Evolutionary conservation across 345 rosid genomes (phyloP).

Genomic region (Microthlaspi erraticum): DNA sequence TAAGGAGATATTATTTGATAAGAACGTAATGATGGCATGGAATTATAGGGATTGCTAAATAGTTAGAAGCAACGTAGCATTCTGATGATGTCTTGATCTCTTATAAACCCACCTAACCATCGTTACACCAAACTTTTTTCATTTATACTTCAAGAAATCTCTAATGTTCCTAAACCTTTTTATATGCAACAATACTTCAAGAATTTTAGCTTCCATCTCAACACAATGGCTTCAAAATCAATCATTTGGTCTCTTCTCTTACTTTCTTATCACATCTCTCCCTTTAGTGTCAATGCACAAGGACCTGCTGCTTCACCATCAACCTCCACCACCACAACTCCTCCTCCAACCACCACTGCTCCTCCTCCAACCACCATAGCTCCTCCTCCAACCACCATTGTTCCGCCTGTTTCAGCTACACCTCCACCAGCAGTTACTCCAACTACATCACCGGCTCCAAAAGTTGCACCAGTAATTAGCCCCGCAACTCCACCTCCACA

Average conservation of each 20-base stretch:
- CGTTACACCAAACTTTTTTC: conserved; percentile 54
- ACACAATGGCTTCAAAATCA: conserved; percentile 53
- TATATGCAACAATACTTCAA: conserved; percentile 40
- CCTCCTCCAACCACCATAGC: conserved; percentile 37
- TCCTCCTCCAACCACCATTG: conserved; percentile 29
- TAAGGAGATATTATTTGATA: conserved; percentile 1
- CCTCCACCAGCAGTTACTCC: conserved; percentile 63
- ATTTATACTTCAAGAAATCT: conserved; percentile 25
- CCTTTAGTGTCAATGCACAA: conserved; percentile 60
- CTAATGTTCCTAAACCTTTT: conserved; percentile 10
- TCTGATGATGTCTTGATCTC: conserved; percentile 57
- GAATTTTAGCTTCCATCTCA: conserved; percentile 40
- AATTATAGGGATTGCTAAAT: conserved; percentile 23
- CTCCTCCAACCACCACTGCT: conserved; percentile 48
- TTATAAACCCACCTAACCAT: conserved; percentile 50
- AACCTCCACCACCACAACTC: conserved; percentile 51
- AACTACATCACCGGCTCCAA: conserved; percentile 58
- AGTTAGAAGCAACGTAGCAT: conserved; percentile 60
- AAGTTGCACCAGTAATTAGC: conserved; percentile 64
- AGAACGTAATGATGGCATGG: conserved; percentile 24
- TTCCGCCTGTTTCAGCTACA: conserved; percentile 40
- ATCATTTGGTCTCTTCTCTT: conserved; percentile 47
- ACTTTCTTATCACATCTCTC: conserved; percentile 45
- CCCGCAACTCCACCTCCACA: conserved; percentile 64
- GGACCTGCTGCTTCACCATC: conserved; percentile 76